Conservation (phyloP, 2,329 filamentous ascomycete genomes). For the Colletotrichum sp. region DNA sequence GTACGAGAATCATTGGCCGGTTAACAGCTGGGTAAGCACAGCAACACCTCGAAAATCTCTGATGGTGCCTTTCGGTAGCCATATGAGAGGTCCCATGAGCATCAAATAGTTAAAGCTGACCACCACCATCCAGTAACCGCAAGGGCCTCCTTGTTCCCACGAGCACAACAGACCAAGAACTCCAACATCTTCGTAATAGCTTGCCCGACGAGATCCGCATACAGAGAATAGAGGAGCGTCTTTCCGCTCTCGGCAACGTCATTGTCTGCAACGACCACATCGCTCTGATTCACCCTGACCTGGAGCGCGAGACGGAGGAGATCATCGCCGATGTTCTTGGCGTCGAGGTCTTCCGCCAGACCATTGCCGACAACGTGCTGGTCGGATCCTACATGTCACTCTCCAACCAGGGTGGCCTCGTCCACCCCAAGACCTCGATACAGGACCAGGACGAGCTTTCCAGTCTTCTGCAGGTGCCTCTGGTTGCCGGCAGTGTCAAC, state of each 20-base stretch:
- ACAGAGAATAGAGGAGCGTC: conserved; percentile 95
- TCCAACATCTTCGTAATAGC: conserved; percentile 95
- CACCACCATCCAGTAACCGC: conserved; percentile 70
- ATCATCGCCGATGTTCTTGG: conserved; percentile 95
- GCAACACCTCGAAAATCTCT: background rate
- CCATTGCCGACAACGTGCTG: conserved; percentile 94
- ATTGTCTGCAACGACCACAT: conserved; percentile 98
- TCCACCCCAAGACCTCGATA: conserved; percentile 95
- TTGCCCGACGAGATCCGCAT: conserved; percentile 92
- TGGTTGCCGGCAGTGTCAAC: conserved; percentile 94
- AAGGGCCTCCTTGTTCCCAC: conserved; percentile 97
- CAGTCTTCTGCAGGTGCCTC: conserved; percentile 89
- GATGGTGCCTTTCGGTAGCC: background rate
- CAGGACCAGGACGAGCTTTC: conserved; percentile 98
- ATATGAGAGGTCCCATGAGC: background rate
- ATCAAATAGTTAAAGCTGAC: conserved; percentile 11
- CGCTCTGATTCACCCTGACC: conserved; percentile 92
- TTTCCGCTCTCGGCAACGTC: conserved; percentile 95
- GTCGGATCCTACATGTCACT: conserved; percentile 97
- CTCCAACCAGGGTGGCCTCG: conserved; percentile 94
- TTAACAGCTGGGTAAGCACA: conserved; percentile 82
- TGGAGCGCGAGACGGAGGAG: conserved; percentile 98
- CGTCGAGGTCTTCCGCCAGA: conserved; percentile 91
- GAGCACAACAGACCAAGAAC: conserved; percentile 95
- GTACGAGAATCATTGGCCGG: conserved; percentile 93